Conservation (phyloP, 768 basidiomycete genomes). For the Mycena venus region DNA sequence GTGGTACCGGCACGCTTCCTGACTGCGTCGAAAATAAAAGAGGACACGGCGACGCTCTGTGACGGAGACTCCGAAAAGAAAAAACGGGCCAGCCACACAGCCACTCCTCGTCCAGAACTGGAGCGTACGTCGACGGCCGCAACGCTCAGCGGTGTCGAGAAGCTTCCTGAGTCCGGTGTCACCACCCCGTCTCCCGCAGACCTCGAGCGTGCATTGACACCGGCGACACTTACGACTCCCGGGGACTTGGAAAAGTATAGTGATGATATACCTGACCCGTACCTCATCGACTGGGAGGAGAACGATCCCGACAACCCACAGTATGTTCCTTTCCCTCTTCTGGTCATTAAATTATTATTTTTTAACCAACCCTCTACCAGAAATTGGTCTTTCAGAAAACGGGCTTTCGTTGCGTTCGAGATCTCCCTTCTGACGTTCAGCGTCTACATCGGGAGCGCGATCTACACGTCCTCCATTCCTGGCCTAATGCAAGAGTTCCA, state of each 20-base stretch:
- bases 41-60: not conserved
- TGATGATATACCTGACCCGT: constrained; percentile 25
- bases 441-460: constrained; percentile 50
- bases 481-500: constrained; percentile 42
- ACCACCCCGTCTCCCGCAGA: not conserved
- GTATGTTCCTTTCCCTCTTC: constrained; percentile 16
- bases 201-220: not conserved
- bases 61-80: not conserved
- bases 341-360: too few relatives aligned
- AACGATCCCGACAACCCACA: constrained; percentile 43
- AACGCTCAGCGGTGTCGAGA: not conserved
- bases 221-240: not conserved
- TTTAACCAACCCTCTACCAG: too few relatives aligned
- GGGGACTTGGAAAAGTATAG: not conserved
- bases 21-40: not conserved
- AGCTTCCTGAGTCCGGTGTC: not conserved
- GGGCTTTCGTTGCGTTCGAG: constrained; percentile 44
- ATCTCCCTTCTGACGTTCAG: constrained; percentile 48
- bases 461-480: constrained; percentile 46
- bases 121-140: not conserved
- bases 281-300: constrained; percentile 43
- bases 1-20: constrained; percentile 4
- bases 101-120: not conserved
- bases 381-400: constrained; percentile 47
- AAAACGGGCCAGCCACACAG: not conserved